phyloP scores from a whole-genome alignment of 106 monocot genomes.

The Dactylorhiza incarnata region DNA sequence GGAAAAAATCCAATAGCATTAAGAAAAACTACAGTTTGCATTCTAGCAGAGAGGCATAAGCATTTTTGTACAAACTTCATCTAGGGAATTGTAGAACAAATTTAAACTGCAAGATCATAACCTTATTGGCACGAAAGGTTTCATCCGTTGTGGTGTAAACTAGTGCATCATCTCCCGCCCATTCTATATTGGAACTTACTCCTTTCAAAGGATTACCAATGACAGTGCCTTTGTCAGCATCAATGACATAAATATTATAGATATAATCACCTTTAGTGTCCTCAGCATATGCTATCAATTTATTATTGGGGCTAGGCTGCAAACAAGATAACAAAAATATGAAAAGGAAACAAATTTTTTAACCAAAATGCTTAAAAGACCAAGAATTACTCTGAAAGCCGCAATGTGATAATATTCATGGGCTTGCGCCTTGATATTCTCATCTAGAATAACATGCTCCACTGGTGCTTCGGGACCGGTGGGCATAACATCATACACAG shows the following conservation, averaged over 20 bases:
- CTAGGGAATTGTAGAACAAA: neutral
- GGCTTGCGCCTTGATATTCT: conserved; percentile 79
- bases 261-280: conserved; percentile 87
- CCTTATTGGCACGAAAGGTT: conserved; percentile 77
- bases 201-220: conserved; percentile 50
- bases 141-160: conserved; percentile 85
- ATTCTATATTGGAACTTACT: conserved; percentile 52
- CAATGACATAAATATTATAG: conserved; percentile 62
- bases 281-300: conserved; percentile 72
- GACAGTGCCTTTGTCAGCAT: conserved; percentile 47
- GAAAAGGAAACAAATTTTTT: neutral
- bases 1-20: too few relatives aligned
- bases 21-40: too few relatives aligned
- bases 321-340: conserved; percentile 6
- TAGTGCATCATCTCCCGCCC: conserved; percentile 66
- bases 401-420: conserved; percentile 76
- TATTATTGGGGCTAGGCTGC: conserved; percentile 87
- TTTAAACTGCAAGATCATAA: conserved; percentile 9
- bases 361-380: neutral
- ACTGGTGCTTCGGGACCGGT: conserved; percentile 60
- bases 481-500: conserved; percentile 80
- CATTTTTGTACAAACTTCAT: conserved; percentile 2
- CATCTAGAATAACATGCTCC: conserved; percentile 92
- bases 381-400: conserved; percentile 53
- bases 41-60: too few relatives aligned